Conservation (phyloP, 345 rosid genomes). For the Eucalyptus albens region DNA sequence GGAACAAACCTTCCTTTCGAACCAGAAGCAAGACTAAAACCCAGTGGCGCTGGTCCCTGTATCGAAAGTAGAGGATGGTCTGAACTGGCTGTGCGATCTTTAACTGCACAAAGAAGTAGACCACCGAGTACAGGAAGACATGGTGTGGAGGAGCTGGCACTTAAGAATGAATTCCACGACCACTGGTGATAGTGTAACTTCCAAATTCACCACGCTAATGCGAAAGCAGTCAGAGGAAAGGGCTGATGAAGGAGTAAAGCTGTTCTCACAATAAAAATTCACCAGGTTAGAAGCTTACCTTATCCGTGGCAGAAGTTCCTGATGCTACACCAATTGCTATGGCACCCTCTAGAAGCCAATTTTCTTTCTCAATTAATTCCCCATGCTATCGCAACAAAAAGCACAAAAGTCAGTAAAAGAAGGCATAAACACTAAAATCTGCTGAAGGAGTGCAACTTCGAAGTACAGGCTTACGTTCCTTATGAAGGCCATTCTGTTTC, state of each 20-base stretch:
- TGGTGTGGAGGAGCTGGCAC: conserved; percentile 21
- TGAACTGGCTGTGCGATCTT: conserved; percentile 18
- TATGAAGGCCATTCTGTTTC: conserved; percentile 74
- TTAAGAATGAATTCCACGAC: conserved; percentile 24
- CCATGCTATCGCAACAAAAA: conserved; percentile 39
- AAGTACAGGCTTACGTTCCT: conserved; percentile 33
- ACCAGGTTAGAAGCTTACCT: conserved; percentile 32
- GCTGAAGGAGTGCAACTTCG: not conserved
- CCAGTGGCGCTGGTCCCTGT: conserved; percentile 16
- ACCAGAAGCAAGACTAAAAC: conserved; percentile 15
- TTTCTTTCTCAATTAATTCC: conserved; percentile 79
- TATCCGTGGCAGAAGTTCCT: conserved; percentile 90
- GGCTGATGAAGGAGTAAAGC: not conserved
- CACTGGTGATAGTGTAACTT: not conserved
- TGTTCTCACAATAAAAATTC: not conserved
- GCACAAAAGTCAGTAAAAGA: not conserved
- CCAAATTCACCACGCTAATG: not conserved
- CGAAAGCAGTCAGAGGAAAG: not conserved
- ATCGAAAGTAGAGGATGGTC: conserved; percentile 15
- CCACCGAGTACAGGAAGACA: conserved; percentile 13
- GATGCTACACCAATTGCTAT: conserved; percentile 80
- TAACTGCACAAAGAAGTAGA: conserved; percentile 25
- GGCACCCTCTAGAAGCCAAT: conserved; percentile 77
- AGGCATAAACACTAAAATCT: not conserved
- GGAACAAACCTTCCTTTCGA: not conserved